Conservation (phyloP, 164 flowering plant species). For the Warburgia ugandensis region DNA sequence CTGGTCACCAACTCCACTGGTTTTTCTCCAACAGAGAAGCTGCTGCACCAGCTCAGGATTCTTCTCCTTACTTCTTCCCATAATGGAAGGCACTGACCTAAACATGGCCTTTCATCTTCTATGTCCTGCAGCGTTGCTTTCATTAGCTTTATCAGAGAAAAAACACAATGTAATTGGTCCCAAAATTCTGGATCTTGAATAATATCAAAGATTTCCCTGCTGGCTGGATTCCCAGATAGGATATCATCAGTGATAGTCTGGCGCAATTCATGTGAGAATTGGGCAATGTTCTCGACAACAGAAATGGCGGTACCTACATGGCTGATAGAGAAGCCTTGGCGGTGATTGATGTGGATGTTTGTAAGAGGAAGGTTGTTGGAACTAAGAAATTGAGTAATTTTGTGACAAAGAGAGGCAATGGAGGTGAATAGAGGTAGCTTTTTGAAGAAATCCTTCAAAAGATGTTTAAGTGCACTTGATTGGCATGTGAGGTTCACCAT, state of each 20-base stretch:
- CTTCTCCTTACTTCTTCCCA: conserved; percentile 22
- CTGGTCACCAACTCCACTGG: conserved; percentile 21
- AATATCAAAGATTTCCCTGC: conserved; percentile 12
- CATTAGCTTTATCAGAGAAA: conserved; percentile 15
- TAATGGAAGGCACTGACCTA: conserved; percentile 23
- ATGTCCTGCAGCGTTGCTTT: conserved; percentile 13
- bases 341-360: conserved; percentile 9
- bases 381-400: conserved; percentile 12
- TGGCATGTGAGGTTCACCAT: conserved; percentile 27
- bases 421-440: conserved; percentile 16
- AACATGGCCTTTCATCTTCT: conserved; percentile 20
- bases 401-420: conserved; percentile 15
- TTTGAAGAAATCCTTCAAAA: conserved; percentile 21
- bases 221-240: conserved; percentile 8
- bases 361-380: conserved; percentile 5
- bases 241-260: conserved; percentile 5
- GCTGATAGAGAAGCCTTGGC: conserved; percentile 4
- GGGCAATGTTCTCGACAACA: conserved; percentile 14
- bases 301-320: conserved; percentile 11
- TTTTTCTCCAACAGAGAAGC: conserved; percentile 15
- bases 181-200: conserved; percentile 19
- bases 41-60: conserved; percentile 19
- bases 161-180: conserved; percentile 15
- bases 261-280: conserved; percentile 7
- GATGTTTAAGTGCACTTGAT: conserved; percentile 10